Evolutionary conservation across 345 rosid species (phyloP).

Genomic region (Bruguiera sexangula): DNA sequence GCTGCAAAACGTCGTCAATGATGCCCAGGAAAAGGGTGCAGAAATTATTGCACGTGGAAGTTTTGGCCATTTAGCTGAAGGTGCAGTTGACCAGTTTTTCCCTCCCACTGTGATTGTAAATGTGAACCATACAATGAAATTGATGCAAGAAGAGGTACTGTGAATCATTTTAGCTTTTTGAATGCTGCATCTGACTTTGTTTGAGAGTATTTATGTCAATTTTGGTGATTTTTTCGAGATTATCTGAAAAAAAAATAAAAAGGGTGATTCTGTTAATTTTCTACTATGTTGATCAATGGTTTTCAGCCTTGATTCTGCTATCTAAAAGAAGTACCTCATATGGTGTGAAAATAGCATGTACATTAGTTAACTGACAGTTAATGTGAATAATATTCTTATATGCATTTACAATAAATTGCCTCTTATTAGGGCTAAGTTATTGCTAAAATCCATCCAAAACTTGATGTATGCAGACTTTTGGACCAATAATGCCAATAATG

Average conservation of each 20-base stretch:
- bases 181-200: not conserved
- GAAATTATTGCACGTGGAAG: conserved; percentile 87
- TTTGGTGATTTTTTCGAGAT: too few species aligned
- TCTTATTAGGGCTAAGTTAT: not conserved
- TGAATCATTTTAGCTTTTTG: not conserved
- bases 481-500: conserved; percentile 98
- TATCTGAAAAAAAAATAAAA: too few species aligned
- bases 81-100: conserved; percentile 91
- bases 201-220: not conserved
- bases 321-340: too few species aligned
- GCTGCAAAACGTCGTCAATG: conserved; percentile 80
- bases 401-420: not conserved
- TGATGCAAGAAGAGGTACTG: conserved; percentile 97
- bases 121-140: conserved; percentile 79
- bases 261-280: too few species aligned
- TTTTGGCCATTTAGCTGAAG: conserved; percentile 87
- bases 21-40: conserved; percentile 91
- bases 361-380: too few species aligned
- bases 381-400: too few species aligned
- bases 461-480: conserved; percentile 68
- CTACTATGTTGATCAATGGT: too few species aligned
- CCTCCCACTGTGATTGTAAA: conserved; percentile 86
- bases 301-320: too few species aligned
- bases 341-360: too few species aligned
- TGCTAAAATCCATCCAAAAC: conserved; percentile 5